phyloP scores from a whole-genome alignment of 768 basidiomycete species.

The Serendipita vermifera region DNA sequence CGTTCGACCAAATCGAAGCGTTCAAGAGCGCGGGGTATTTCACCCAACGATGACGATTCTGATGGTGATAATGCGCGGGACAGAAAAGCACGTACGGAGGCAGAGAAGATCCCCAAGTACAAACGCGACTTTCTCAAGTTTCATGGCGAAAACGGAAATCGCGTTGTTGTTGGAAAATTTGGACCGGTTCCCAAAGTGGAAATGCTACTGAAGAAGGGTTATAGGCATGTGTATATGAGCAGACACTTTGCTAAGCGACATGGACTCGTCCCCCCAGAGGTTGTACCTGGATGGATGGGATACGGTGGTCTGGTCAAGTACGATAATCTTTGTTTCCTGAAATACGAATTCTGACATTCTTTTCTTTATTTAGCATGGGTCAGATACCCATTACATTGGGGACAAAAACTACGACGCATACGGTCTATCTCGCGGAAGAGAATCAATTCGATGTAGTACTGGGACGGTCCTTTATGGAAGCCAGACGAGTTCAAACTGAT shows the following conservation, averaged over 20 bases:
- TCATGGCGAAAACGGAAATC: slow-evolving; percentile 81
- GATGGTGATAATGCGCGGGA: slow-evolving; percentile 27
- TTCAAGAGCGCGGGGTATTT: slow-evolving; percentile 11
- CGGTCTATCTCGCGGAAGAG: slow-evolving; percentile 86
- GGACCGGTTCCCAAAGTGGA: slow-evolving; percentile 80
- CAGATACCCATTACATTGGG: slow-evolving; percentile 72
- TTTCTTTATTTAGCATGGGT: slow-evolving; percentile 38
- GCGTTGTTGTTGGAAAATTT: slow-evolving; percentile 82
- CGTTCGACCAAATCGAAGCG: slow-evolving; percentile 11
- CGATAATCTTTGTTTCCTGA: slow-evolving; percentile 6
- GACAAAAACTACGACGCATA: slow-evolving; percentile 27
- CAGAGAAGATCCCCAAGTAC: slow-evolving; percentile 44
- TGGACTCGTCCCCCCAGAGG: slow-evolving; percentile 77
- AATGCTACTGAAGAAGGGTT: slow-evolving; percentile 89
- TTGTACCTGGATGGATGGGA: slow-evolving; percentile 72
- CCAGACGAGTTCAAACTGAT: slow-evolving; percentile 66
- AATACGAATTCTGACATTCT: neutral
- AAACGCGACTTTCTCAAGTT: slow-evolving; percentile 75
- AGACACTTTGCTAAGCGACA: slow-evolving; percentile 81
- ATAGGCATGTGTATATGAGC: slow-evolving; percentile 91
- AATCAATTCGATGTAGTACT: slow-evolving; percentile 92
- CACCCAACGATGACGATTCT: slow-evolving; percentile 22
- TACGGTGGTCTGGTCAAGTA: slow-evolving; percentile 42
- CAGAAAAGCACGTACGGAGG: slow-evolving; percentile 21
- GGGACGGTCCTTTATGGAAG: slow-evolving; percentile 53